phyloP scores from a whole-genome alignment of 192 early-diverging fungal species.

The Entomortierella chlamydospora region DNA sequence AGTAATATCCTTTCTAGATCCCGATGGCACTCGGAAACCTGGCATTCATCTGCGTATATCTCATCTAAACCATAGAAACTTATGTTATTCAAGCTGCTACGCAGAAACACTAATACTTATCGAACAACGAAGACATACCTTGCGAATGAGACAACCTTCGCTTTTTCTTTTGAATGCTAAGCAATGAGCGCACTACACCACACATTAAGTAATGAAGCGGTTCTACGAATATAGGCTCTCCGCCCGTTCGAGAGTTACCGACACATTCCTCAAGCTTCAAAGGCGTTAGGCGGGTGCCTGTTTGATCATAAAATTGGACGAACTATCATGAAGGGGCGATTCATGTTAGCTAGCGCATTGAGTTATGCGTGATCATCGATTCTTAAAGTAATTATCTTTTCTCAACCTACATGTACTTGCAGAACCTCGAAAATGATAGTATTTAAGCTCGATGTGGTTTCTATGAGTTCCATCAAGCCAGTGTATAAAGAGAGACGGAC shows the following conservation, averaged over 20 bases:
- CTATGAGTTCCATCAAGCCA: conserved; percentile 62
- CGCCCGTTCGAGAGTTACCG: conserved; percentile 40
- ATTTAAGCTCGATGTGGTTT: conserved; percentile 39
- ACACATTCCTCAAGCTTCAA: conserved; percentile 54
- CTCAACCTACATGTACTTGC: conserved; percentile 47
- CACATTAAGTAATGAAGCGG: conserved; percentile 61
- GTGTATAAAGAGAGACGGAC: conserved; percentile 68
- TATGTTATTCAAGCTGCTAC: neutral
- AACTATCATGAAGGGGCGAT: conserved; percentile 18
- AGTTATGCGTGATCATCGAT: neutral
- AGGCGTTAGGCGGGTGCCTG: conserved; percentile 23
- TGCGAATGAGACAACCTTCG: conserved; percentile 1
- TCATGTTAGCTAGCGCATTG: conserved; percentile 15
- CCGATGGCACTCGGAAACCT: conserved; percentile 29
- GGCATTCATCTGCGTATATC: conserved; percentile 14
- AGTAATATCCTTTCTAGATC: conserved; percentile 46
- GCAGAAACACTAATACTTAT: neutral
- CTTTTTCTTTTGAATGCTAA: conserved; percentile 26
- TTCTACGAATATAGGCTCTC: conserved; percentile 56
- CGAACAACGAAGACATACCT: neutral
- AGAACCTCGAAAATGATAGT: conserved; percentile 65
- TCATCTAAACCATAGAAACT: neutral
- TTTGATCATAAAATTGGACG: conserved; percentile 44
- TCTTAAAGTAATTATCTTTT: neutral
- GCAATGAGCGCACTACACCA: conserved; percentile 39